These are phyloP conservation scores for Calocera cornea DNA, from an alignment of 768 basidiomycete genomes.

Conservation along the genomic window DNA sequence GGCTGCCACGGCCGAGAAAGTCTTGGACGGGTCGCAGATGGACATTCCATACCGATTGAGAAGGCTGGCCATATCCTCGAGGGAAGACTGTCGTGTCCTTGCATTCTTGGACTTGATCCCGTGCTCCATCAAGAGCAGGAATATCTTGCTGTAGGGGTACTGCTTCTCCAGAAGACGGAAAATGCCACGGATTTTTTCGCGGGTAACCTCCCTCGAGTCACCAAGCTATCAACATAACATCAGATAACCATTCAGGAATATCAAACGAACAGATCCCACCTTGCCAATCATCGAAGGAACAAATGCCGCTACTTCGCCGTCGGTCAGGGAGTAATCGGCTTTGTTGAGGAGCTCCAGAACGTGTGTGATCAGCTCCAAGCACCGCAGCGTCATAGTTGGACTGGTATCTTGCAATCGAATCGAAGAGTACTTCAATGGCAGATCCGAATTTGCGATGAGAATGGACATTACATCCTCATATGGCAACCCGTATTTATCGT, in stretches of 20 bases:
- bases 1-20: slow-evolving; percentile 60
- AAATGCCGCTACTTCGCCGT: slow-evolving; percentile 76
- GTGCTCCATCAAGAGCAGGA: slow-evolving; percentile 74
- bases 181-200: slow-evolving; percentile 66
- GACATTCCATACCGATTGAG: slow-evolving; percentile 71
- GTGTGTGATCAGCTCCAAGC: slow-evolving; percentile 73
- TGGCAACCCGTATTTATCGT: slow-evolving; percentile 37
- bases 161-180: slow-evolving; percentile 76
- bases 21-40: slow-evolving; percentile 67
- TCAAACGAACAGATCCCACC: slow-evolving; percentile 30
- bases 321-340: slow-evolving; percentile 63
- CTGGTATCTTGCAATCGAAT: slow-evolving; percentile 83
- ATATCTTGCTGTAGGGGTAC: slow-evolving; percentile 85
- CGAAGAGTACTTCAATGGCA: slow-evolving; percentile 86
- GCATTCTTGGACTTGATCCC: slow-evolving; percentile 83
- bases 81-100: slow-evolving; percentile 73
- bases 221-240: slow-evolving; percentile 50
- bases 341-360: slow-evolving; percentile 61
- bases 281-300: slow-evolving; percentile 82
- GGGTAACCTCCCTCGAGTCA: slow-evolving; percentile 73
- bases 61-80: slow-evolving; percentile 68
- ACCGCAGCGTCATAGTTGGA: slow-evolving; percentile 75
- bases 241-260: slow-evolving; percentile 3
- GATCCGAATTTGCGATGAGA: slow-evolving; percentile 76
- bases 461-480: slow-evolving; percentile 42